Conservation (phyloP, 2,329 filamentous ascomycete genomes). For the Paecilomyces fulvus region DNA sequence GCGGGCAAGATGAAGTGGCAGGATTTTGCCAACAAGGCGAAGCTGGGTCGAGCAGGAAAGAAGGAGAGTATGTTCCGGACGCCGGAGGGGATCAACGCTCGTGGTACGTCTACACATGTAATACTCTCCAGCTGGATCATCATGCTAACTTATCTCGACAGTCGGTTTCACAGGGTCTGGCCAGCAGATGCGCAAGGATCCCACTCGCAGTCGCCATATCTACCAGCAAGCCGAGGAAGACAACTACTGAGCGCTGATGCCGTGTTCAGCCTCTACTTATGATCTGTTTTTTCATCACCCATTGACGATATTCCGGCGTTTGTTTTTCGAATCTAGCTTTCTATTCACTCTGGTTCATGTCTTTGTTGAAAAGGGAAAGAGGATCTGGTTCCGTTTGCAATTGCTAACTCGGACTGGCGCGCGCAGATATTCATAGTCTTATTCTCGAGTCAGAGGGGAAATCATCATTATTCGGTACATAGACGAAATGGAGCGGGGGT, state of each 20-base stretch:
- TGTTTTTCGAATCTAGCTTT: not conserved
- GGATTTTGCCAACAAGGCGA: slow-evolving; percentile 72
- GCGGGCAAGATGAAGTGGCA: slow-evolving; percentile 91
- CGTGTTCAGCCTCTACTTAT: not conserved
- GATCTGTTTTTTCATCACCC: slow-evolving; percentile 2
- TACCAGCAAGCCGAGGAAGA: slow-evolving; percentile 71
- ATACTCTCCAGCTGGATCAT: slow-evolving; percentile 1
- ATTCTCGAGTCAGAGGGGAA: not conserved
- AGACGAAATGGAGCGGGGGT: not conserved
- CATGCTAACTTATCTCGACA: slow-evolving; percentile 33
- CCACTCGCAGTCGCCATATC: slow-evolving; percentile 70
- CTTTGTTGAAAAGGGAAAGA: not conserved
- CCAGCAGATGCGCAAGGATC: slow-evolving; percentile 91
- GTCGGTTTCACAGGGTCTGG: slow-evolving; percentile 96
- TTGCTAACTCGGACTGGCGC: slow-evolving; percentile 12
- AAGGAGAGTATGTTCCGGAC: slow-evolving; percentile 98
- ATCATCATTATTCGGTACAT: not conserved
- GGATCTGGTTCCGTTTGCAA: slow-evolving; percentile 5
- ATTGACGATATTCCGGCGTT: slow-evolving; percentile 1
- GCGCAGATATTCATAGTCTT: slow-evolving; percentile 3
- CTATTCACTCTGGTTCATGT: not conserved
- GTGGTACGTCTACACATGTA: slow-evolving; percentile 51
- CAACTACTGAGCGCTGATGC: slow-evolving; percentile 31
- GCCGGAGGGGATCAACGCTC: slow-evolving; percentile 72
- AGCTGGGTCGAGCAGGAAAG: slow-evolving; percentile 58